These are phyloP conservation scores for Talaromyces wortmannii DNA, from an alignment of 495 filamentous ascomycete species.

Conservation along the genomic window DNA sequence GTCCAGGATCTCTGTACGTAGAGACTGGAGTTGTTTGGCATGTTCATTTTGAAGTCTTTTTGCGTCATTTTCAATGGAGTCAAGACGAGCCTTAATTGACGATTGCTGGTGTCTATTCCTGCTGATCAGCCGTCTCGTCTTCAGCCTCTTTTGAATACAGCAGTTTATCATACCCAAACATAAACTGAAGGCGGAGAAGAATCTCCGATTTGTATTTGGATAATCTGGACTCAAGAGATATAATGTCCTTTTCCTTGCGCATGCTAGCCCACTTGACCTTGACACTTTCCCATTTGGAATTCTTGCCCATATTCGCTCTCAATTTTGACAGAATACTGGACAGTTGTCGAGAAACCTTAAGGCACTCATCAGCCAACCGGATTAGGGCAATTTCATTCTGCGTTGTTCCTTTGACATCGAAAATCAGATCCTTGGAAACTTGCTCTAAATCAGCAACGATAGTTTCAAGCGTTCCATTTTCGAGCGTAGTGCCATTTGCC, in stretches of 20 bases:
- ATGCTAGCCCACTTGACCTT: constrained; percentile 3
- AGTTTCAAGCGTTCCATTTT: constrained; percentile 6
- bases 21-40: background rate
- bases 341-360: constrained; percentile 2
- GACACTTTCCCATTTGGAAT: constrained; percentile 5
- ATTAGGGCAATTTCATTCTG: constrained; percentile 17
- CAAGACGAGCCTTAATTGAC: background rate
- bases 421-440: constrained; percentile 6
- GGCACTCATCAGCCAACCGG: constrained; percentile 7
- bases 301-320: background rate
- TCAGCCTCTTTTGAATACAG: background rate
- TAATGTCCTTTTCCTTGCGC: constrained; percentile 11
- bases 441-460: background rate
- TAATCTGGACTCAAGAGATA: constrained; percentile 8
- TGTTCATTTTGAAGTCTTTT: background rate
- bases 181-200: constrained; percentile 6
- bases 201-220: constrained; percentile 9
- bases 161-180: constrained; percentile 9
- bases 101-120: background rate
- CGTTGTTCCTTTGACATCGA: constrained; percentile 7
- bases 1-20: background rate
- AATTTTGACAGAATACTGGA: background rate
- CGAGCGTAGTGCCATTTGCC: constrained; percentile 10
- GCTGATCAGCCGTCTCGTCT: background rate
- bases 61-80: background rate